A percentile compares a stretch with the other conserved stretches of the same genome.
These are phyloP conservation scores for Tolypocladium guangdongense DNA, from an alignment of 2,329 filamentous ascomycete genomes.

Conservation along the genomic window DNA sequence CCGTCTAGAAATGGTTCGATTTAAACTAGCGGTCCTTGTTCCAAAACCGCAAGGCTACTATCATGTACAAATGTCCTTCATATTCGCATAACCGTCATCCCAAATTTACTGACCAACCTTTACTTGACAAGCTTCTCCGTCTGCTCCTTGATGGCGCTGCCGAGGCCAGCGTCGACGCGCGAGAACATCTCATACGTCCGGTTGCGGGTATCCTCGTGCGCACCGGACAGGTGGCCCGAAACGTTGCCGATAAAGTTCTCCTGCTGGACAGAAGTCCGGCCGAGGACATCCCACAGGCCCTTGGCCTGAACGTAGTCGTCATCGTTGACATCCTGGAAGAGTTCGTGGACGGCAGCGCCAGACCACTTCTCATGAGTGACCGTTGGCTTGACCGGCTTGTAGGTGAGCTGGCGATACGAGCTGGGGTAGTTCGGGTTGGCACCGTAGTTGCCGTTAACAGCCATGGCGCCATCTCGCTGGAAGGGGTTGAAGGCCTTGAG, in stretches of 20 bases:
- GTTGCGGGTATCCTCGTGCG: constrained; percentile 41
- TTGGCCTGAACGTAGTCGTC: constrained; percentile 40
- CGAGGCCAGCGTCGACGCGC: constrained; percentile 42
- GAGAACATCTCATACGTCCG: constrained; percentile 51
- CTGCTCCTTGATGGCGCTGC: constrained; percentile 36
- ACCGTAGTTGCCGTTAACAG: constrained; percentile 54
- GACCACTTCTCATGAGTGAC: constrained; percentile 37
- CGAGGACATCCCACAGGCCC: constrained; percentile 37
- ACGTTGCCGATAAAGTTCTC: constrained; percentile 51
- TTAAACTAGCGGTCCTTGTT: not conserved
- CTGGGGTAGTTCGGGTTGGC: constrained; percentile 47
- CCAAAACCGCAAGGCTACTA: not conserved
- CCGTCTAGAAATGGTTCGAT: not conserved
- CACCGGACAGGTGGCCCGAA: constrained; percentile 42
- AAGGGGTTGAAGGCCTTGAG: constrained; percentile 52
- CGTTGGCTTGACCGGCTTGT: constrained; percentile 28
- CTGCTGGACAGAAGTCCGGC: constrained; percentile 42
- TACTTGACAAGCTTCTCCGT: constrained; percentile 35
- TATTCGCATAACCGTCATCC: not conserved
- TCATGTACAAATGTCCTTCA: not conserved
- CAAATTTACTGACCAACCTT: not conserved
- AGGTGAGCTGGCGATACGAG: constrained; percentile 34
- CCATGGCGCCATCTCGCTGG: constrained; percentile 64
- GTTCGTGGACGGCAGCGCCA: constrained; percentile 29
- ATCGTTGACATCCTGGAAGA: constrained; percentile 33